Evolutionary conservation across 2,329 filamentous ascomycete genomes (phyloP).

Genomic region (Stemphylium vesicarium): DNA sequence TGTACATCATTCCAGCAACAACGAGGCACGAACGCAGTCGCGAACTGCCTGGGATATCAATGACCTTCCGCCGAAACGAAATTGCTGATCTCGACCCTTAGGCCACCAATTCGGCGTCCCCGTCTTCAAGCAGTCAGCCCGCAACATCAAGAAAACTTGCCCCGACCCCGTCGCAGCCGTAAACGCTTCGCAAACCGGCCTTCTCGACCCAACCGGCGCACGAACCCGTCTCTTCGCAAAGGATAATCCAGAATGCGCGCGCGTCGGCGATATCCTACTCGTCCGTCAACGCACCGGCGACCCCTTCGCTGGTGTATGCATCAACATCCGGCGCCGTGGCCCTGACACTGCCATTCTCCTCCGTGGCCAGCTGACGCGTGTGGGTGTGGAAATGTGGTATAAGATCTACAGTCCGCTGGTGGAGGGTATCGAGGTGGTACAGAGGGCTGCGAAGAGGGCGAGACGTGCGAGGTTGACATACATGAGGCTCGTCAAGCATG

Average conservation of each 20-base stretch:
- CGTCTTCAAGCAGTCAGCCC: slow-evolving; percentile 57
- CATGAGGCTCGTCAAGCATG: slow-evolving; percentile 66
- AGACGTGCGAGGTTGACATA: slow-evolving; percentile 88
- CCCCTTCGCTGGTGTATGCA: slow-evolving; percentile 85
- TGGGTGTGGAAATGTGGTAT: slow-evolving; percentile 96
- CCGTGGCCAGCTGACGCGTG: slow-evolving; percentile 81
- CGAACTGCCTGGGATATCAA: too few relatives aligned
- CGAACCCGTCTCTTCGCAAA: slow-evolving; percentile 82
- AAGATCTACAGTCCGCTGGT: slow-evolving; percentile 94
- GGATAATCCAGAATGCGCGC: slow-evolving; percentile 77
- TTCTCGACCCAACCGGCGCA: slow-evolving; percentile 84
- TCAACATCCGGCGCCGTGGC: slow-evolving; percentile 84
- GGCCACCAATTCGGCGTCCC: slow-evolving; percentile 54
- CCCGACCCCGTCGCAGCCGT: slow-evolving; percentile 73
- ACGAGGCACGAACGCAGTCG: too few relatives aligned
- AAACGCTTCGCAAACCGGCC: slow-evolving; percentile 70
- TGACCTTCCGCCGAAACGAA: not conserved
- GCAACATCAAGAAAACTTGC: slow-evolving; percentile 62
- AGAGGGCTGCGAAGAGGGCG: slow-evolving; percentile 82
- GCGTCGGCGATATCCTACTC: slow-evolving; percentile 88
- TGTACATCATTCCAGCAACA: not conserved
- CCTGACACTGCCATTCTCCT: slow-evolving; percentile 88
- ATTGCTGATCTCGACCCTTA: slow-evolving; percentile 12
- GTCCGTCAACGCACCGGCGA: slow-evolving; percentile 85
- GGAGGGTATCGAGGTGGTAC: slow-evolving; percentile 90